Base-by-base conservation (phyloP, 176 grass and related monocot species). In the Tillandsia leiboldiana region DNA sequence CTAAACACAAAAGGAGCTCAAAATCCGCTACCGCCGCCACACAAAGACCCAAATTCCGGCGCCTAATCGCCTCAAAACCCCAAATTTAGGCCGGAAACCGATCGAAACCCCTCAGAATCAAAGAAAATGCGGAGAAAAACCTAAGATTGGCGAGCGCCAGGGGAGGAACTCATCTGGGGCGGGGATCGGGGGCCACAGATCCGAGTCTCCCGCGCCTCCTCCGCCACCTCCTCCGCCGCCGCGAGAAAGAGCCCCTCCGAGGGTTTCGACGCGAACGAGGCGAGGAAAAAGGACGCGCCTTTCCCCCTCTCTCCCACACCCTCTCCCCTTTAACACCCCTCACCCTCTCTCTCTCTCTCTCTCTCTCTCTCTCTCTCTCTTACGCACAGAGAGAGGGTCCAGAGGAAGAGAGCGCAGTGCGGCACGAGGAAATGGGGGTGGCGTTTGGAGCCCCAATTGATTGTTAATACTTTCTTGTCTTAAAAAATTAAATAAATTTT, bases 151-250 rank as follows among this genome's bases (percentile, higher is more conserved):
- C 8, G 68, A 15, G 13, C 65, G n/a, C 56, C 56, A 61, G 27
- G 26, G 49, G 15, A 51, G 22, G 22, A 70, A 70, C 68, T 70
- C 68, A 70, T 70, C 68, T 70, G 51, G 51, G 14, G 4, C 53
- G 51, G 14, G 0, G 3, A 26, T 24, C 22, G 6, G 13, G 68
- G 50, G 28, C 6, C 20, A 53, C 14, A 53, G 50, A 70, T 70
- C 68, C 68, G 68, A 12, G 22, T 51, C 22, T 52, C 68, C 68
- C 49, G 20, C 26, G 17, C 56, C 56, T 61, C 56, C 56, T 7
- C 56, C 56, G 3, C 56, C 12, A 1, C 20, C 56, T n/a, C 56
- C 13, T 10, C 22, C 56, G n/a, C 56, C 17, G 17, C 56, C 56
- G 56, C 17, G 33, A 10, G 8, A 23, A 20, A 12, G 52, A 56